Evolutionary conservation across 805 yeast genomes (phyloP).

Genomic region (Candida orba): DNA sequence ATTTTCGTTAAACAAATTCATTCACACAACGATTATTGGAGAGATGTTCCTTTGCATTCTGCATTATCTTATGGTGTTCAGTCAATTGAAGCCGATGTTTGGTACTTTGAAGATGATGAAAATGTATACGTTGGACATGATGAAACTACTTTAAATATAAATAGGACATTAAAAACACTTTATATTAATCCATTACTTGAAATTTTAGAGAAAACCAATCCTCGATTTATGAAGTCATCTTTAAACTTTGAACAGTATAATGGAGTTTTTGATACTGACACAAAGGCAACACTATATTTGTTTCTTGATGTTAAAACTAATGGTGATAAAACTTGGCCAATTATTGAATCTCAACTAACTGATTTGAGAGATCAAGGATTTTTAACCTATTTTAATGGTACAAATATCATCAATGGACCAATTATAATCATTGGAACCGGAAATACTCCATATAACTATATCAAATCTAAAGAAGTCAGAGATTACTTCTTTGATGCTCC

Average conservation of each 20-base stretch:
- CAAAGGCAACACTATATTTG: constrained; percentile 46
- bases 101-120: constrained; percentile 32
- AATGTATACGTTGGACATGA: constrained; percentile 62
- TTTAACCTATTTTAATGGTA: constrained; percentile 37
- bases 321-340: constrained; percentile 39
- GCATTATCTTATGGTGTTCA: constrained; percentile 48
- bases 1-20: constrained; percentile 38
- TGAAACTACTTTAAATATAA: constrained; percentile 36
- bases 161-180: constrained; percentile 41
- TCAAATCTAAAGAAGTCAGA: constrained; percentile 28
- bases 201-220: constrained; percentile 45
- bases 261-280: constrained; percentile 40
- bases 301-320: constrained; percentile 62
- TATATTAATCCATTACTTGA: constrained; percentile 49
- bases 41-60: constrained; percentile 49
- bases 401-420: constrained; percentile 41
- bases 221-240: background rate
- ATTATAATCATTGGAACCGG: constrained; percentile 66
- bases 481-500: constrained; percentile 47
- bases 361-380: constrained; percentile 45
- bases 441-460: constrained; percentile 43
- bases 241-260: constrained; percentile 10
- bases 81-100: constrained; percentile 63
- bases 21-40: constrained; percentile 73
- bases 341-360: constrained; percentile 40